phyloP scores from a whole-genome alignment of 306 rosid genomes.

The Vigna trinervia region DNA sequence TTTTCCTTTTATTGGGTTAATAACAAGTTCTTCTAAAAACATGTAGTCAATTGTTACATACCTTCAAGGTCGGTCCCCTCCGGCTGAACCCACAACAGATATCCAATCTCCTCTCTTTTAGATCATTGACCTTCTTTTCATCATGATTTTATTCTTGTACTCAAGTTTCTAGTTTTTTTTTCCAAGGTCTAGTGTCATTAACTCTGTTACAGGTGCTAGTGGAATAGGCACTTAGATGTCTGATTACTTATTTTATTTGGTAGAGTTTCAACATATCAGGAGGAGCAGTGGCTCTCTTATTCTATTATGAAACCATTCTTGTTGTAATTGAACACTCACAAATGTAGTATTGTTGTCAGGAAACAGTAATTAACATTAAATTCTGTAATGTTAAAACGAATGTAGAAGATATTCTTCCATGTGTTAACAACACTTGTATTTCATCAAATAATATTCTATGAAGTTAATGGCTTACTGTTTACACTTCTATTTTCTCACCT shows the following conservation, averaged over 20 bases:
- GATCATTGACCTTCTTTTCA: constrained; percentile 11
- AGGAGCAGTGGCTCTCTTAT: not conserved
- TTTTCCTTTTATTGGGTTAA: too few species aligned
- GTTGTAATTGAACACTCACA: not conserved
- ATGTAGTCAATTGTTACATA: too few species aligned
- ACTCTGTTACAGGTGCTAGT: not conserved
- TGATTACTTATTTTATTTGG: not conserved
- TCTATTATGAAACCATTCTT: not conserved
- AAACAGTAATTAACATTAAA: constrained; percentile 19
- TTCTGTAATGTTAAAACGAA: not conserved
- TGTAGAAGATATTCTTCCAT: not conserved
- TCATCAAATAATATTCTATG: constrained; percentile 2
- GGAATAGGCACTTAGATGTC: constrained; percentile 1
- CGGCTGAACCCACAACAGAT: not conserved
- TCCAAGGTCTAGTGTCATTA: not conserved
- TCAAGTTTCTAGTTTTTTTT: not conserved
- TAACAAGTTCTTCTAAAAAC: too few species aligned
- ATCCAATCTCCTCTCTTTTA: constrained; percentile 13
- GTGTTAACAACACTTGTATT: constrained; percentile 3
- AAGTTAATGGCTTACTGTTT: not conserved
- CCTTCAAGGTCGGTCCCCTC: too few species aligned
- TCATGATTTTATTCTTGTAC: constrained; percentile 4
- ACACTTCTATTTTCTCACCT: constrained; percentile 6
- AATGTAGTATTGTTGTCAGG: not conserved
- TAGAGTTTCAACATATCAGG: not conserved